phyloP scores from a whole-genome alignment of 176 grass and related monocot genomes.

The Cenchrus purpureus region DNA sequence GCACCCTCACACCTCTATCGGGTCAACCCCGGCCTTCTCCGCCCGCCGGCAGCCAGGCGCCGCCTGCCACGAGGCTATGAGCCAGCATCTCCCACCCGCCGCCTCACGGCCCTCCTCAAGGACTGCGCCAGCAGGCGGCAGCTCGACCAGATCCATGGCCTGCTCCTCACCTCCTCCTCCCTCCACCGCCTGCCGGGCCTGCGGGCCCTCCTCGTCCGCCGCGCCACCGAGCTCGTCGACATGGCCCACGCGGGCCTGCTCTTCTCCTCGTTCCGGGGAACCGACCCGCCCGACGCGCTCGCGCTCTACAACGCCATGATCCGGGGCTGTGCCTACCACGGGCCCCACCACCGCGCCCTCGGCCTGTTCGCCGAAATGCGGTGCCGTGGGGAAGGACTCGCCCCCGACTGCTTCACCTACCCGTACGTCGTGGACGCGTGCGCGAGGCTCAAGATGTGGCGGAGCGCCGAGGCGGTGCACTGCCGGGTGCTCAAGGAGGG shows the following conservation, averaged over 20 bases:
- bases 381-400: conserved; percentile 27
- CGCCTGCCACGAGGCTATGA: conserved; percentile 2
- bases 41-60: neutral
- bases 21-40: neutral
- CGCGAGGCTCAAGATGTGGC: conserved; percentile 26
- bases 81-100: neutral
- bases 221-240: conserved; percentile 45
- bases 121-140: conserved; percentile 19
- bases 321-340: conserved; percentile 39
- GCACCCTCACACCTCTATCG: neutral
- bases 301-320: conserved; percentile 63
- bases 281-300: neutral
- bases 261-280: conserved; percentile 33
- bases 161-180: conserved; percentile 42
- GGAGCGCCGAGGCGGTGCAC: conserved; percentile 31
- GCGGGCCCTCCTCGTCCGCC: conserved; percentile 52
- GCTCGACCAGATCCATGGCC: conserved; percentile 43
- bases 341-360: conserved; percentile 28
- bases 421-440: conserved; percentile 47
- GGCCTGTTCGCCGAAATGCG: conserved; percentile 55
- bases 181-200: conserved; percentile 13
- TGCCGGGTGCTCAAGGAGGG: conserved; percentile 46
- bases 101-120: conserved; percentile 13
- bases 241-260: conserved; percentile 48
- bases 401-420: conserved; percentile 53